These are phyloP conservation scores for Incumbomyces delicatus DNA, from an alignment of 2,329 filamentous ascomycete species.

Conservation along the genomic window DNA sequence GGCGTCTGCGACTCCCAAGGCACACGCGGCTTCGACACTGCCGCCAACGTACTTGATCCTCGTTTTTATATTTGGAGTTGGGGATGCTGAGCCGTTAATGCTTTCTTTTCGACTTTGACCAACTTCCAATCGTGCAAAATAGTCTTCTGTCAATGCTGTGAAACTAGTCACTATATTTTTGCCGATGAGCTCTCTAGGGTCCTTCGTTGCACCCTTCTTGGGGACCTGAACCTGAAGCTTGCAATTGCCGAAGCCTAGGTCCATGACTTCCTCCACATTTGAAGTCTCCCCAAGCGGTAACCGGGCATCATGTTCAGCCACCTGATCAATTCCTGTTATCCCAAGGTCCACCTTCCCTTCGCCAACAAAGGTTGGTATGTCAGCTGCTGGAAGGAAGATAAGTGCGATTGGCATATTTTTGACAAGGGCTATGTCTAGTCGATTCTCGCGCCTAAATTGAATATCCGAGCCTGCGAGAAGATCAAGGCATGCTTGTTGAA, in stretches of 20 bases:
- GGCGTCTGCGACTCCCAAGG: conserved; percentile 87
- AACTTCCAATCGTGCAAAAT: conserved; percentile 70
- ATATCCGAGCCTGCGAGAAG: conserved; percentile 90
- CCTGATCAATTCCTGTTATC: conserved; percentile 88
- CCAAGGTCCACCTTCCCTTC: conserved; percentile 89
- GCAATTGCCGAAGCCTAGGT: conserved; percentile 82
- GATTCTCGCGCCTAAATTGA: conserved; percentile 88
- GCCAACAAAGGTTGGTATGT: conserved; percentile 95
- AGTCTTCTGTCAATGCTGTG: conserved; percentile 68
- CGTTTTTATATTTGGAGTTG: conserved; percentile 55
- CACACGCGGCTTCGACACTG: conserved; percentile 94
- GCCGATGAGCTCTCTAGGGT: conserved; percentile 70
- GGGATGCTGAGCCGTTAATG: conserved; percentile 26
- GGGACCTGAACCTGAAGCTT: conserved; percentile 96
- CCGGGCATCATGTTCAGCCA: conserved; percentile 73
- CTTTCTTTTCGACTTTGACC: conserved; percentile 26
- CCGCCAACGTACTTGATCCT: conserved; percentile 91
- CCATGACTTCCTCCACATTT: conserved; percentile 75
- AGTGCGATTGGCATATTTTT: conserved; percentile 94
- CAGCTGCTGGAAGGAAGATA: conserved; percentile 90
- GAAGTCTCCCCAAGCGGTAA: conserved; percentile 30
- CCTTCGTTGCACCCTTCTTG: conserved; percentile 62
- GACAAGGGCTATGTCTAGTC: conserved; percentile 93
- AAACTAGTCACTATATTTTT: conserved; percentile 96
- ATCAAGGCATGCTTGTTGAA: conserved; percentile 79